Percentiles rank a stretch among this genome's conserved stretches.
These are phyloP conservation scores for Verticillium klebahnii DNA, from an alignment of 2,329 filamentous ascomycete genomes.

Conservation along the genomic window DNA sequence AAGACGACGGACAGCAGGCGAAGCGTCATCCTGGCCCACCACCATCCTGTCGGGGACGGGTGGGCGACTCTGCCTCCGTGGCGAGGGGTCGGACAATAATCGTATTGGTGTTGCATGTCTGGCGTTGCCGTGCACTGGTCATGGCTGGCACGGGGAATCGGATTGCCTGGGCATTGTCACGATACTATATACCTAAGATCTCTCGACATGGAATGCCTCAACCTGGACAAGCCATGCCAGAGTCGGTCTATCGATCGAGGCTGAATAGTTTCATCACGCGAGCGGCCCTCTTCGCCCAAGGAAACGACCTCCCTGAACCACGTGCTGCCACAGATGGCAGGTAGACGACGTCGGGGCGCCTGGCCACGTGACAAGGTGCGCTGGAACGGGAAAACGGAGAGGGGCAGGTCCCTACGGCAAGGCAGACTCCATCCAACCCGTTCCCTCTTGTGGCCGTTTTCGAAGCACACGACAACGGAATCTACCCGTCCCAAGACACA, in stretches of 20 bases:
- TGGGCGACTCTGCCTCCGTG: not conserved
- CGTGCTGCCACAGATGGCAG: not conserved
- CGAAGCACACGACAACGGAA: too few species aligned
- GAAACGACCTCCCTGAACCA: not conserved
- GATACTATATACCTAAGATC: not conserved
- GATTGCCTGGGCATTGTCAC: not conserved
- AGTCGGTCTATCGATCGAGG: not conserved
- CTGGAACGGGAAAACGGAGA: too few species aligned
- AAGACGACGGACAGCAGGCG: constrained; percentile 3
- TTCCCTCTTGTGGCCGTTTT: too few species aligned
- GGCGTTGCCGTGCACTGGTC: not conserved
- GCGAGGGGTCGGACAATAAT: not conserved
- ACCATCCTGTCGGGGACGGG: not conserved
- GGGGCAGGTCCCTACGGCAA: too few species aligned
- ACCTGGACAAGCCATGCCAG: not conserved
- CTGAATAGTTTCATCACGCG: not conserved
- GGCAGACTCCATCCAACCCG: too few species aligned
- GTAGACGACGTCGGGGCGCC: not conserved
- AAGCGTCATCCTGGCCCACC: constrained; percentile 8
- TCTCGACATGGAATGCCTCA: not conserved
- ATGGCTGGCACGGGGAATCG: too few species aligned
- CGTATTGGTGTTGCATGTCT: not conserved
- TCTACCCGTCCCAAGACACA: too few species aligned
- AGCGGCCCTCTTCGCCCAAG: not conserved
- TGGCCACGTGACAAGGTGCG: too few species aligned